Evolutionary conservation across 208 protist genomes (phyloP).

Genomic region (Leishmania lainsoni): DNA sequence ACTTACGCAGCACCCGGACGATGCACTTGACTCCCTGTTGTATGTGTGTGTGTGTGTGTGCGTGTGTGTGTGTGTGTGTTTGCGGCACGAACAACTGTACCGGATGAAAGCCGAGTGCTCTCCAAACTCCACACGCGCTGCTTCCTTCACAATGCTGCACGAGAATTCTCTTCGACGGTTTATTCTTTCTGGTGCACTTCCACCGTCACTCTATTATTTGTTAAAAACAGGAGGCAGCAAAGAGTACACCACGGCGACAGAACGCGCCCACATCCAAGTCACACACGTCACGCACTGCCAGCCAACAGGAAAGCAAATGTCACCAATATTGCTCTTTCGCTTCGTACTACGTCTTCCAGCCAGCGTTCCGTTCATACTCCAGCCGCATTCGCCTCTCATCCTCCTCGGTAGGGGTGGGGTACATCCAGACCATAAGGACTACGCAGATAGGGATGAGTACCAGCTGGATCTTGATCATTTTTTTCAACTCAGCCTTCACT

Average conservation of each 20-base stretch:
- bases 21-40: too few species aligned
- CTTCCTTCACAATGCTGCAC: background rate
- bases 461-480: conserved; percentile 84
- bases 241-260: background rate
- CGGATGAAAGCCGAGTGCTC: background rate
- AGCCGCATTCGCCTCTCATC: conserved; percentile 72
- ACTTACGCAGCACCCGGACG: too few species aligned
- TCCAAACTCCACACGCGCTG: background rate
- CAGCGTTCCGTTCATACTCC: conserved; percentile 83
- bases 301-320: background rate
- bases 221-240: background rate
- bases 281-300: background rate
- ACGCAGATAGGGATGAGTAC: conserved; percentile 69
- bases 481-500: conserved; percentile 72
- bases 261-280: background rate
- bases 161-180: background rate
- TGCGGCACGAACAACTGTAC: background rate
- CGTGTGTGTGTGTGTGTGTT: too few species aligned
- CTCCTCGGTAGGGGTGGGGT: conserved; percentile 59
- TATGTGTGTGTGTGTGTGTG: background rate
- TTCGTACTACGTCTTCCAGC: conserved; percentile 81
- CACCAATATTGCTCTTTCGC: background rate
- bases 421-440: conserved; percentile 64
- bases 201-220: background rate
- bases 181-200: background rate